Evolutionary conservation across 1,139 yeast species (phyloP).

Genomic region (Magnusiomyces clavatus): DNA sequence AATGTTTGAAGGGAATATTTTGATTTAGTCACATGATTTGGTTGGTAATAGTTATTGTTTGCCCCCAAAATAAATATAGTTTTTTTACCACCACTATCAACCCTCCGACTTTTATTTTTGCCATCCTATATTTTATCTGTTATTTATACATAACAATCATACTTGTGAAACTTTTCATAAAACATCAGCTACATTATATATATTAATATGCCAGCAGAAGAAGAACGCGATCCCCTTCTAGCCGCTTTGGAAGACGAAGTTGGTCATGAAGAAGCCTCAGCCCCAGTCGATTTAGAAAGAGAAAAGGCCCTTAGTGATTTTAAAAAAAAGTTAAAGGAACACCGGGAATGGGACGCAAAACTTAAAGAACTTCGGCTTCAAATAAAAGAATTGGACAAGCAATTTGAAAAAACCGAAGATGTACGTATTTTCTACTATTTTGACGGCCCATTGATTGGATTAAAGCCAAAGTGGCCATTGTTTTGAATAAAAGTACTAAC

Average conservation of each 20-base stretch:
- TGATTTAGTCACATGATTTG: background rate
- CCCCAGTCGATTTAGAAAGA: constrained; percentile 57
- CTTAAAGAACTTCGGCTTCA: constrained; percentile 77
- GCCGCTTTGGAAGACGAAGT: constrained; percentile 28
- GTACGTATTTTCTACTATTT: constrained; percentile 18
- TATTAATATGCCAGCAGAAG: constrained; percentile 12
- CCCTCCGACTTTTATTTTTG: background rate
- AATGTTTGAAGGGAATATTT: background rate
- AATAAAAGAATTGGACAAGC: constrained; percentile 76
- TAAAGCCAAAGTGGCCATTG: background rate
- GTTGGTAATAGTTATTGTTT: background rate
- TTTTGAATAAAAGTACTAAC: constrained; percentile 4
- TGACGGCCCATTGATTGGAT: background rate
- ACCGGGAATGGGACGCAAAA: constrained; percentile 90
- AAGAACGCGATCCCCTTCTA: constrained; percentile 29
- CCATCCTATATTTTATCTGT: background rate
- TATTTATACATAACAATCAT: constrained; percentile 1
- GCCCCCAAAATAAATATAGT: too few relatives aligned
- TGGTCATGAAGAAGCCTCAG: constrained; percentile 13
- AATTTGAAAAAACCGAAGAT: constrained; percentile 88
- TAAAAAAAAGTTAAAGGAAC: constrained; percentile 83
- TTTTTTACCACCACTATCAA: too few relatives aligned
- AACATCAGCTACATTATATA: constrained; percentile 6
- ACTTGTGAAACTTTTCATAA: background rate
- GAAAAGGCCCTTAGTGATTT: constrained; percentile 71